These are phyloP conservation scores for Saccharomycodes ludwigii DNA, from an alignment of 805 yeast species.

Conservation along the genomic window DNA sequence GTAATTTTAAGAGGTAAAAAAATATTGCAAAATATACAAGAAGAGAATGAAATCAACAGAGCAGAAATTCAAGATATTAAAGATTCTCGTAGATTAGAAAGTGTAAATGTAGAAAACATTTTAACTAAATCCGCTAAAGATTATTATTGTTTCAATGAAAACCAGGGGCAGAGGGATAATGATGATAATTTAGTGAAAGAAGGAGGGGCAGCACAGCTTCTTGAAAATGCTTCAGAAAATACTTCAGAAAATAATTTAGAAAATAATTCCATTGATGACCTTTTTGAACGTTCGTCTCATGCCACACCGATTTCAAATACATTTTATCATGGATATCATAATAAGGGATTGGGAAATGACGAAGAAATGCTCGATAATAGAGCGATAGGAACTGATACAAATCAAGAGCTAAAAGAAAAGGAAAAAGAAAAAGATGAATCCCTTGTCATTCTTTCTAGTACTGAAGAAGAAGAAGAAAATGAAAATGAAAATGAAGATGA, in stretches of 20 bases:
- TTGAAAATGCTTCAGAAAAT: too few species aligned
- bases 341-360: background rate
- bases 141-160: too few species aligned
- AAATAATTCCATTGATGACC: too few species aligned
- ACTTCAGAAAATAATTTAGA: too few species aligned
- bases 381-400: conserved; percentile 12
- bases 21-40: conserved; percentile 10
- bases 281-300: too few species aligned
- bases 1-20: conserved; percentile 15
- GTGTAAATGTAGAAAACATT: background rate
- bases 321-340: background rate
- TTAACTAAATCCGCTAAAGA: conserved; percentile 3
- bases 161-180: background rate
- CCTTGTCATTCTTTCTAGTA: conserved; percentile 6
- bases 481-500: background rate
- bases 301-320: too few species aligned
- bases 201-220: background rate
- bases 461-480: conserved; percentile 1
- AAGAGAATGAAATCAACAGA: too few species aligned
- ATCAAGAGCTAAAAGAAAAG: too few species aligned
- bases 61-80: too few species aligned
- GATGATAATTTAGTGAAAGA: conserved; percentile 2
- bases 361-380: conserved; percentile 2
- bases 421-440: conserved; percentile 12
- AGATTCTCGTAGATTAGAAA: background rate